These are phyloP conservation scores for Cenchrus fungigraminus DNA, from an alignment of 176 grass and related monocot genomes.

Conservation along the genomic window DNA sequence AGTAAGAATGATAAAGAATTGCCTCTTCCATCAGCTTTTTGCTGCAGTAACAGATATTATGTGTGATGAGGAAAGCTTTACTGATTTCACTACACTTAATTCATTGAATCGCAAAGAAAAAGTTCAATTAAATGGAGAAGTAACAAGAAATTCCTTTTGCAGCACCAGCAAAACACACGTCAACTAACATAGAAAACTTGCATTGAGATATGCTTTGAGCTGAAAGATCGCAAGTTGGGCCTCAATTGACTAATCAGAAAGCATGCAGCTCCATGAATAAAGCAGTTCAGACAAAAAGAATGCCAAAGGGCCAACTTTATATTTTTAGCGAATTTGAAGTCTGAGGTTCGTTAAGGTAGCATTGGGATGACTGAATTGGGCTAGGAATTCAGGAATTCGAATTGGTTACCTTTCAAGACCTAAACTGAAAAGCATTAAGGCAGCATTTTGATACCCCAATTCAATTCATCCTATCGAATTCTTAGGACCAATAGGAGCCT, in stretches of 20 bases:
- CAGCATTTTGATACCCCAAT: neutral
- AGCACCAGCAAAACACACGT: slow-evolving; percentile 19
- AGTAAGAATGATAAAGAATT: slow-evolving; percentile 64
- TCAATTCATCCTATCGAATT: neutral
- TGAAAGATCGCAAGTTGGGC: neutral
- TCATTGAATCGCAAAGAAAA: slow-evolving; percentile 30
- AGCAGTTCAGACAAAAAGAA: neutral
- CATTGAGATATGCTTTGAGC: slow-evolving; percentile 6
- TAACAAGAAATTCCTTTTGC: slow-evolving; percentile 13
- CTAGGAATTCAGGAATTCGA: too few species aligned
- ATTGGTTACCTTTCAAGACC: too few species aligned
- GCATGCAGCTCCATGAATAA: neutral
- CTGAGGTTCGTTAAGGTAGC: neutral
- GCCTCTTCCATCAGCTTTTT: slow-evolving; percentile 74
- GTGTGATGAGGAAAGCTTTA: slow-evolving; percentile 29
- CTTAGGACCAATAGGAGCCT: neutral
- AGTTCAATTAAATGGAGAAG: slow-evolving; percentile 4
- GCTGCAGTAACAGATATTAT: slow-evolving; percentile 57
- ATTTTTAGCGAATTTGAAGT: neutral
- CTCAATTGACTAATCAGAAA: neutral
- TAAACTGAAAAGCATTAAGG: neutral
- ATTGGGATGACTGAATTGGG: too few species aligned
- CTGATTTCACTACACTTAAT: neutral
- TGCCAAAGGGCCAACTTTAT: neutral
- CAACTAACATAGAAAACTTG: neutral